Evolutionary conservation across 2,329 filamentous ascomycete species (phyloP), one percentile per base, ranked within the genome.

Genomic region (Cytospora chrysosperma): DNA sequence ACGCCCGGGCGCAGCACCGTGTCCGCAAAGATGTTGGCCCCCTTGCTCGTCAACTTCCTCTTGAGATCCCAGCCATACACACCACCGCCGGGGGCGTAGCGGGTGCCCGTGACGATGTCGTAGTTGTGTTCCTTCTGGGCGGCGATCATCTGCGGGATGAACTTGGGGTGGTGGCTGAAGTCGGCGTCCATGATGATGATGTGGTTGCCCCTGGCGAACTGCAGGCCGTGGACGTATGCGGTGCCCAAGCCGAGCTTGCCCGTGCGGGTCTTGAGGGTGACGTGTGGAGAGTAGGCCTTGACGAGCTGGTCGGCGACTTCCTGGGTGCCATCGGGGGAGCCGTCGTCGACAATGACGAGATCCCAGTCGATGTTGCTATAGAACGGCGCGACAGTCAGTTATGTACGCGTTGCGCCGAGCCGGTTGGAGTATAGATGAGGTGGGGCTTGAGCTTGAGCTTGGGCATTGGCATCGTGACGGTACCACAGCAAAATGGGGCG

Each of bases 171-270:
- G 81, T 99, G 95, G 71, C 88, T 92, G 85, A 99, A 99, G 80
- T 99, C 95, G 78, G 96, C 95, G 82, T 99, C 95, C 95, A 99
- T 99, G 85, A 99, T 99, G 82, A 99, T 92, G 75, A 99, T 92
- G 74, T 88, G 98, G 85, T 96, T 97, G 72, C 95, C 95, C 26
- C 88, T 93, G 27, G 85, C 90, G 75, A 91, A 98, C 76, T 97
- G 87, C 65, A 99, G 84, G 59, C 94, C 94, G 78, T 97, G 93
- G 47, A 97, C 92, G 80, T 98, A 98, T 56, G 94, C 94, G 3
- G 94, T 97, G 70, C 94, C 94, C 56, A 98, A 89, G n/a, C 94
- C 94, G 47, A 97, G 90, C 81, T 98, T 99, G 75, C 96, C 96
- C 50, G 92, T 85, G 73, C 96, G 93, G 27, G 92, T 86, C 79